phyloP scores from a whole-genome alignment of 2,329 filamentous ascomycete species.

The Penicillium palitans region DNA sequence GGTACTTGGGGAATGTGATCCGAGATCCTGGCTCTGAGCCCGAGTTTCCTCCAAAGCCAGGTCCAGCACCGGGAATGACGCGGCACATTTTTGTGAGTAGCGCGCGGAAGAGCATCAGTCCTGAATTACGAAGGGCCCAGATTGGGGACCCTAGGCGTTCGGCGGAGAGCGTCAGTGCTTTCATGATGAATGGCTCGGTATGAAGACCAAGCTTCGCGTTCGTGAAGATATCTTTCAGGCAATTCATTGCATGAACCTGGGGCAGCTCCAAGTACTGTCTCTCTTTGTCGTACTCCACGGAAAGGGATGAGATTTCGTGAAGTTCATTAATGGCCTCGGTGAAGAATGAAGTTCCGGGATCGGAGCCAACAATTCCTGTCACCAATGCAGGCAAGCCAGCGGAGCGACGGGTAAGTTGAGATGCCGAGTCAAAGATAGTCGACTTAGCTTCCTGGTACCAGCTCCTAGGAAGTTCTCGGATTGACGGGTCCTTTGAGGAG shows the following conservation, averaged over 20 bases:
- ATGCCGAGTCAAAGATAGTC: slow-evolving; percentile 72
- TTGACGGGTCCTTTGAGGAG: slow-evolving; percentile 49
- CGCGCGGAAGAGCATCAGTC: slow-evolving; percentile 82
- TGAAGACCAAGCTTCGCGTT: slow-evolving; percentile 72
- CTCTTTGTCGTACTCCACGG: slow-evolving; percentile 30
- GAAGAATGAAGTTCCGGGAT: slow-evolving; percentile 55
- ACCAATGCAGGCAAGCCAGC: slow-evolving; percentile 88
- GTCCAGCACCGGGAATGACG: slow-evolving; percentile 40
- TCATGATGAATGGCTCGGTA: slow-evolving; percentile 72
- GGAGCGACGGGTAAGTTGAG: slow-evolving; percentile 80
- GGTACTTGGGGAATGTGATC: slow-evolving; percentile 44
- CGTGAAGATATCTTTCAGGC: slow-evolving; percentile 86
- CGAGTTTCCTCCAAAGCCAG: slow-evolving; percentile 51
- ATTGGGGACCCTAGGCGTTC: slow-evolving; percentile 75
- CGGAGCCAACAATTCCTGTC: slow-evolving; percentile 68
- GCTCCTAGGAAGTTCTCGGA: slow-evolving; percentile 54
- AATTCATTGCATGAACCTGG: slow-evolving; percentile 94
- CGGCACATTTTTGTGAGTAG: slow-evolving; percentile 67
- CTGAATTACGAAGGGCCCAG: slow-evolving; percentile 95
- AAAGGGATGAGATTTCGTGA: slow-evolving; percentile 39
- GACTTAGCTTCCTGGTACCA: slow-evolving; percentile 72
- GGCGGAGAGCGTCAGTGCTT: slow-evolving; percentile 76
- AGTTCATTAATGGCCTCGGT: slow-evolving; percentile 45
- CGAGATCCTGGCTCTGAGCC: slow-evolving; percentile 45
- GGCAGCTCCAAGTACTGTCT: slow-evolving; percentile 61